phyloP scores from a whole-genome alignment of 306 rosid genomes.

The Cucumis melo region DNA sequence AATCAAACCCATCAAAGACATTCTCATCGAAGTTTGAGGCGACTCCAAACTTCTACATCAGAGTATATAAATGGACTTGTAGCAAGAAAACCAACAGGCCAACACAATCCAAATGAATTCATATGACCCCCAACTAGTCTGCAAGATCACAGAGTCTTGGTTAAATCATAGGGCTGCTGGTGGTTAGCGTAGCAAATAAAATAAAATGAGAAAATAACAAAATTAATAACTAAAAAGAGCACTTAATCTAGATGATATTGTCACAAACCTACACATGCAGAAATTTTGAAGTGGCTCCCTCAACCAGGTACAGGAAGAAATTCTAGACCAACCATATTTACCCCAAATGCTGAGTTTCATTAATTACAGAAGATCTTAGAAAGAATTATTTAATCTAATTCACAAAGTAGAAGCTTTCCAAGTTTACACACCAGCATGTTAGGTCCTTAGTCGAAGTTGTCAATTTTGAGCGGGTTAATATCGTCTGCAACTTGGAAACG shows the following conservation, averaged over 20 bases:
- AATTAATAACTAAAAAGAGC: not conserved
- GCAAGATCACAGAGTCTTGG: not conserved
- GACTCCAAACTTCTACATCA: not conserved
- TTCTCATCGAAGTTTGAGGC: not conserved
- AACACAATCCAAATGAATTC: not conserved
- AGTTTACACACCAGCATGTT: conserved; percentile 1
- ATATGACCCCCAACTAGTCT: not conserved
- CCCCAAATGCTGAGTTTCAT: not conserved
- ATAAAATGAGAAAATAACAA: not conserved
- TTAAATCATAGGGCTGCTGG: not conserved
- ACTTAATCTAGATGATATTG: not conserved
- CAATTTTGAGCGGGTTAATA: conserved; percentile 67
- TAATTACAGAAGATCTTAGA: not conserved
- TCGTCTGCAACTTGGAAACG: conserved; percentile 67
- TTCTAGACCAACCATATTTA: not conserved
- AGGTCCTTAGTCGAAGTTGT: conserved; percentile 39
- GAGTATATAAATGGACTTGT: not conserved
- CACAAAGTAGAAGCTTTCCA: not conserved
- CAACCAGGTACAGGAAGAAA: not conserved
- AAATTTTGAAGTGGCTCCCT: not conserved
- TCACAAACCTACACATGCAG: not conserved
- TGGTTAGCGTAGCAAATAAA: no score
- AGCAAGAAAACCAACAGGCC: not conserved
- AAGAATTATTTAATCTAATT: not conserved
- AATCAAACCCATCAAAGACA: not conserved